Base-by-base conservation (phyloP, 148 eudicot species). In the Dysphania ambrosioides region DNA sequence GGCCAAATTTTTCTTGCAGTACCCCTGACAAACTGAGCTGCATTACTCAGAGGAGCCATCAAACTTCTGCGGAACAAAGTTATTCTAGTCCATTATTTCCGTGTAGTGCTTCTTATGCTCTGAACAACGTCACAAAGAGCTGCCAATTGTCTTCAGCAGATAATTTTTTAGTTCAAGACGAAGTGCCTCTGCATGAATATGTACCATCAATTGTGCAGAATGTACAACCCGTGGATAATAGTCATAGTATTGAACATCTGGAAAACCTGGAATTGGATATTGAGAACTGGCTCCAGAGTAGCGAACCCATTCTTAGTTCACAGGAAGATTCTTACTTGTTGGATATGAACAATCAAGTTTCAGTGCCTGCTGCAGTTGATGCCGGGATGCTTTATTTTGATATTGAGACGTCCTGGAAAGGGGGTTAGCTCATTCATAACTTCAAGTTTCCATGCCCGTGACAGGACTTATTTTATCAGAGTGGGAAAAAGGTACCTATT, bases 301-400 rank as follows among this genome's bases (percentile, higher is more conserved):
- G 49, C 32, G 69, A 72, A 31, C 10, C 80, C 30, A 66, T 56
- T 63, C 49, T 77, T 21, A 81, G 77, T 67, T 67, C 57, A 57
- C 72, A 19, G 35, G 87, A 77, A 7, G 75, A 27, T 3, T 66
- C 77, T 23, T 74, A 29, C 51, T 66, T 78, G 38, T 73, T 76
- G 53, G 79, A 68, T 71, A 81, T 82, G 75, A 74, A 70, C 58
- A 21, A 74, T 3, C 73, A 58, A 47, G 58, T 81, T 76, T 72
- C 90, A 32, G 82, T 78, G 73, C 66, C 87, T 53, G 57, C 44
- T 29, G 72, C 79, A 56, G 27, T 80, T 38, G 87, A 84, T 78
- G 30, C 87, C 59, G 87, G 84, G 76, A 71, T 74, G 72, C 74
- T 83, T 32, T 77, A 49, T 38, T 80, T 89, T 73, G 84, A 86